Conservation (phyloP, 768 basidiomycete species). For the Pleurotus giganteus region DNA sequence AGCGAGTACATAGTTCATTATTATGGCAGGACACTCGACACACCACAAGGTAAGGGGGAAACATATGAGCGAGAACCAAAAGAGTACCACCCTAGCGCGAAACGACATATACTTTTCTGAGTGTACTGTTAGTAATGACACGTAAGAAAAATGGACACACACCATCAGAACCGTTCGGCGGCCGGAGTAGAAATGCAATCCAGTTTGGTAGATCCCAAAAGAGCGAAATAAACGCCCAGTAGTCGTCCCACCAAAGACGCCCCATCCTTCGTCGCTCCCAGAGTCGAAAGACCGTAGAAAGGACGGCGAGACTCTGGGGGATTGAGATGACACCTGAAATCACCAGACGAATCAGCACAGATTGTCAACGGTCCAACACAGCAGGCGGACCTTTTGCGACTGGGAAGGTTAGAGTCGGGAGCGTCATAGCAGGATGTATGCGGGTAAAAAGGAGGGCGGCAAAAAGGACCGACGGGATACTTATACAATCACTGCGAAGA, state of each 20-base stretch:
- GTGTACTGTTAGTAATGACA: neutral
- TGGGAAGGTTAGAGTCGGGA: neutral
- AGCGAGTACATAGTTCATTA: neutral
- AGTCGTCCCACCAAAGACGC: conserved; percentile 30
- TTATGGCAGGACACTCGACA: neutral
- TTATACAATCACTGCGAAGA: too few species aligned
- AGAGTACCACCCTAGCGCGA: neutral
- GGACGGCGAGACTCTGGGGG: conserved; percentile 2
- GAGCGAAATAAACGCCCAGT: conserved; percentile 22
- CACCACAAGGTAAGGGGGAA: neutral
- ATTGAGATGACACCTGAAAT: neutral
- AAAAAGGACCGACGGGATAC: too few species aligned
- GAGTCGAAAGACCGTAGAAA: conserved; percentile 21
- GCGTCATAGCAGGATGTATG: neutral
- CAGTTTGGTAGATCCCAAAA: conserved; percentile 12
- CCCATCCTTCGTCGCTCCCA: conserved; percentile 17
- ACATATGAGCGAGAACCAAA: neutral
- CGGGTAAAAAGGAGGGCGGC: too few species aligned
- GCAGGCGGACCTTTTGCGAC: neutral
- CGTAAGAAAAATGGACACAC: neutral
- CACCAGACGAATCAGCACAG: neutral
- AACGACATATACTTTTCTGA: neutral
- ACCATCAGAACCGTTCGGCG: conserved; percentile 1
- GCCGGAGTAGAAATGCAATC: conserved; percentile 2
- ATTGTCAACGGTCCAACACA: neutral